Evolutionary conservation across 1,284 basidiomycete genomes (phyloP), one percentile per base, ranked within the genome.

Genomic region (Lentinus polychrous): DNA sequence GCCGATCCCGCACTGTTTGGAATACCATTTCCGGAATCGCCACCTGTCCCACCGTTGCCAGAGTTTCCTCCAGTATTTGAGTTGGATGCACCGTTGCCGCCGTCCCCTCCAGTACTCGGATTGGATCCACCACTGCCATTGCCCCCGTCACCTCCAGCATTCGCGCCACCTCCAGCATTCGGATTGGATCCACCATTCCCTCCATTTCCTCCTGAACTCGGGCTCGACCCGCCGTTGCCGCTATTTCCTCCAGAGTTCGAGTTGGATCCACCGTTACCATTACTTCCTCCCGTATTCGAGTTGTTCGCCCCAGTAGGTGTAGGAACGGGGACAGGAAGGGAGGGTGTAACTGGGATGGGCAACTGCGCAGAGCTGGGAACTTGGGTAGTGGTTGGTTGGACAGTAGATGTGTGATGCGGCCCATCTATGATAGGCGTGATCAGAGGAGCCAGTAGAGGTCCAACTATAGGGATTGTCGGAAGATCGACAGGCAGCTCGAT

Each of bases 401-500:
- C 31, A 17, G 55, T 41, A 8, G 46, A 42, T 15, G 56, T 52
- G 38, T 43, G 52, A 35, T 48, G 49, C 15, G 42, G 35, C 37
- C 59, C 64, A 34, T 49, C 60, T 37, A 56, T 56, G 44, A 64
- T 27, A 1, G 57, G 56, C 3, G 60, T 56, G 48, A 76, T 47
- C 12, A 78, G 15, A 23, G 69, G 58, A 7, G 56, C 61, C 17
- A 70, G 43, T 2, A 77, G 11, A 2, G 69, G 66, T 24, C 58
- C 60, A 32, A 76, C 55, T 17, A 79, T 45, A 1, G 76, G 72
- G 31, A 75, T 61, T 8, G 69, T 66, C 14, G 72, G 72, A 31
- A 74, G 43, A 11, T 67, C 60, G 31, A 72, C 50, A 27, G 73
- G 67, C 1, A 74, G 54, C 40, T 67, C 65, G 38, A 73, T 61